Evolutionary conservation across 805 yeast genomes (phyloP).

Genomic region (Candida piceae): DNA sequence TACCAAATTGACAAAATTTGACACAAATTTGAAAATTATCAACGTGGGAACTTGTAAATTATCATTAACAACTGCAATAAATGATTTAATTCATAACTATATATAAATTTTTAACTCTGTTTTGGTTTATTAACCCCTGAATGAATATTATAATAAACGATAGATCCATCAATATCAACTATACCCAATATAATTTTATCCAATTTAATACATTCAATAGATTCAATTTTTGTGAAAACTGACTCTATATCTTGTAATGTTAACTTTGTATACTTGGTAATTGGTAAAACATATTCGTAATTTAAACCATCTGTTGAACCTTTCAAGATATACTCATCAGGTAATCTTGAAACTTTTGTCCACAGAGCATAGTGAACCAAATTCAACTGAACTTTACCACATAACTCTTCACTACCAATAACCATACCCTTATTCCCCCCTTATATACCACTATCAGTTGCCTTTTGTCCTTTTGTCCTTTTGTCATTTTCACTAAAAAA

Average conservation of each 20-base stretch:
- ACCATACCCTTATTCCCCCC: too few species aligned
- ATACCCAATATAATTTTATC: slow-evolving; percentile 49
- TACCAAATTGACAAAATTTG: too few species aligned
- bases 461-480: too few species aligned
- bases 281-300: slow-evolving; percentile 38
- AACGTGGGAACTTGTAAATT: too few species aligned
- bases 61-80: slow-evolving; percentile 5
- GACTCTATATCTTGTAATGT: slow-evolving; percentile 34
- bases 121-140: slow-evolving; percentile 64
- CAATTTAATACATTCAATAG: slow-evolving; percentile 26
- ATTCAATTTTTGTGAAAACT: slow-evolving; percentile 33
- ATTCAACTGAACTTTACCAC: slow-evolving; percentile 35
- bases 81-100: slow-evolving; percentile 1
- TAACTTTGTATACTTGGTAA: slow-evolving; percentile 24
- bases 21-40: too few species aligned
- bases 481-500: too few species aligned
- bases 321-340: too few species aligned
- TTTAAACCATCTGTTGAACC: too few species aligned
- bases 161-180: slow-evolving; percentile 60
- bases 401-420: slow-evolving; percentile 9
- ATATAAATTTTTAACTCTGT: slow-evolving; percentile 6
- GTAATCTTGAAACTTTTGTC: slow-evolving; percentile 31
- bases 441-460: not conserved
- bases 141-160: slow-evolving; percentile 64
- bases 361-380: slow-evolving; percentile 42